A percentile compares a stretch with the other conserved stretches of the same genome.
Conservation (phyloP, 352 stramenopile species). For the Blastocystis sp. region DNA sequence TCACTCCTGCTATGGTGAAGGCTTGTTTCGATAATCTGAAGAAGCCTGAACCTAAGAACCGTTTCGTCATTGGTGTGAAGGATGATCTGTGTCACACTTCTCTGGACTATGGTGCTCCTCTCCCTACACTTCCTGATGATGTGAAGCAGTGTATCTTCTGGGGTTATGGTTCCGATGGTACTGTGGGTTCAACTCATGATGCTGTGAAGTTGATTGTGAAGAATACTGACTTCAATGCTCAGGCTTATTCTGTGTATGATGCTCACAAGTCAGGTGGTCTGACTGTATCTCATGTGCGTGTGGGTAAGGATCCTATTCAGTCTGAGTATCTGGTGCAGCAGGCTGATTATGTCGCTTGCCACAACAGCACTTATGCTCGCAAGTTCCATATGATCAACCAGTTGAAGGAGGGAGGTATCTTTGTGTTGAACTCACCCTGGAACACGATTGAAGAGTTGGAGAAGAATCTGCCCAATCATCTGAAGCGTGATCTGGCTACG, state of each 20-base stretch:
- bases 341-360: conserved; percentile 70
- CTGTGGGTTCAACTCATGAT: conserved; percentile 69
- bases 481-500: conserved; percentile 68
- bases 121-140: conserved; percentile 68
- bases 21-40: conserved; percentile 71
- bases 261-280: conserved; percentile 70
- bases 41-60: conserved; percentile 66
- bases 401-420: conserved; percentile 67
- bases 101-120: conserved; percentile 66
- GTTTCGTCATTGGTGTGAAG: conserved; percentile 76
- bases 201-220: conserved; percentile 70
- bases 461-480: conserved; percentile 66
- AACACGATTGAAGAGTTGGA: conserved; percentile 66
- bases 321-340: conserved; percentile 63
- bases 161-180: conserved; percentile 75
- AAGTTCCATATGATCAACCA: conserved; percentile 71
- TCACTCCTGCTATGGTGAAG: conserved; percentile 72
- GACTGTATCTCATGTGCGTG: conserved; percentile 67
- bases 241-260: conserved; percentile 72
- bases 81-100: conserved; percentile 70
- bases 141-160: conserved; percentile 82
- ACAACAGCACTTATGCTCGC: conserved; percentile 70
- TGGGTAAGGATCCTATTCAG: conserved; percentile 51
- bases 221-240: conserved; percentile 67
- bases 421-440: conserved; percentile 54